Conservation (phyloP, 192 early-diverging fungal species). For the Haplosporangium gracile region DNA sequence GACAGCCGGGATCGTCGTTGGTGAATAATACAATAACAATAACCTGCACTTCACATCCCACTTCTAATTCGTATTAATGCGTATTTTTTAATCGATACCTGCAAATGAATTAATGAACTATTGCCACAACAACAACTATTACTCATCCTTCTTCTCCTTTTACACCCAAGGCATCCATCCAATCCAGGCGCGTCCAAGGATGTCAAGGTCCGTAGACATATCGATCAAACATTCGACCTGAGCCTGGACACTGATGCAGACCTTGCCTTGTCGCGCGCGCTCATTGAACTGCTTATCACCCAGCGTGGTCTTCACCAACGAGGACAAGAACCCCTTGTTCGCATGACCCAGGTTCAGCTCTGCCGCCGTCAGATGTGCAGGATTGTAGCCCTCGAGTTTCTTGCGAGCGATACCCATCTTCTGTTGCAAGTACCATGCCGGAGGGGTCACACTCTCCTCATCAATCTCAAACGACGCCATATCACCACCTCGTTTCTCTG, state of each 20-base stretch:
- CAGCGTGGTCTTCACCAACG: slow-evolving; percentile 59
- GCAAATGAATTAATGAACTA: too few species aligned
- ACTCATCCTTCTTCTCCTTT: neutral
- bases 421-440: slow-evolving; percentile 82
- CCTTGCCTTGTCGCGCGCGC: slow-evolving; percentile 60
- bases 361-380: slow-evolving; percentile 63
- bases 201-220: slow-evolving; percentile 78
- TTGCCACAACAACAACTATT: neutral
- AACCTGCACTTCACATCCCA: neutral
- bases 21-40: neutral
- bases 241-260: slow-evolving; percentile 66
- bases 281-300: slow-evolving; percentile 62
- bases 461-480: slow-evolving; percentile 57
- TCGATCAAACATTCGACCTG: slow-evolving; percentile 83
- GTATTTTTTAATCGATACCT: too few species aligned
- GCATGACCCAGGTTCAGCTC: slow-evolving; percentile 76
- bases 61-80: too few species aligned
- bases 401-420: slow-evolving; percentile 79
- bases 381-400: slow-evolving; percentile 80
- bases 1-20: slow-evolving; percentile 17
- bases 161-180: slow-evolving; percentile 70
- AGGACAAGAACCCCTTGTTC: slow-evolving; percentile 65
- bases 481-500: slow-evolving; percentile 56
- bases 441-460: slow-evolving; percentile 50
- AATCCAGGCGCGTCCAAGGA: slow-evolving; percentile 73